Evolutionary conservation across 495 filamentous ascomycete species (phyloP).

Genomic region (Trichocladium antarcticum): DNA sequence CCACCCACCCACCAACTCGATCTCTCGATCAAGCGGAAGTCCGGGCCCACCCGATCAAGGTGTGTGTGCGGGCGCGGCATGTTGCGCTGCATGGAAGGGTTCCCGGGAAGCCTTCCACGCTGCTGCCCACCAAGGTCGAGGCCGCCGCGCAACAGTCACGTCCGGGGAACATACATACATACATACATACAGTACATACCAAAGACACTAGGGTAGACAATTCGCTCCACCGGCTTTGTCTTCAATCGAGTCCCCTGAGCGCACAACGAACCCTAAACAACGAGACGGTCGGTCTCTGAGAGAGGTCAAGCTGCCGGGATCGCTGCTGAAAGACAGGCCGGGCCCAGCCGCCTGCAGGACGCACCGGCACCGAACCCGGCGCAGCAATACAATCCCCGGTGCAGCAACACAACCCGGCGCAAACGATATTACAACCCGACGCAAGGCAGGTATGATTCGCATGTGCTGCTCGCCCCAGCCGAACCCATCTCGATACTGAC

Average conservation of each 20-base stretch:
- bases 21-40: slow-evolving; percentile 14
- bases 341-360: not conserved
- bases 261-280: not conserved
- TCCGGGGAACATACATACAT: too few species aligned
- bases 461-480: slow-evolving; percentile 2
- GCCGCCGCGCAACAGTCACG: too few species aligned
- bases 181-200: too few species aligned
- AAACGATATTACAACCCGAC: too few species aligned
- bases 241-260: not conserved
- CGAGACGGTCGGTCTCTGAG: not conserved
- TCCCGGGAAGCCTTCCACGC: not conserved
- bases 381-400: slow-evolving; percentile 7
- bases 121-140: too few species aligned
- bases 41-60: slow-evolving; percentile 2
- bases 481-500: not conserved
- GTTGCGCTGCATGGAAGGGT: slow-evolving; percentile 11
- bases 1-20: too few species aligned
- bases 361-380: slow-evolving; percentile 2
- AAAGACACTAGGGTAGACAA: not conserved
- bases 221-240: not conserved
- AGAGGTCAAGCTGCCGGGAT: not conserved
- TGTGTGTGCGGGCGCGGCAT: not conserved
- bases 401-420: too few species aligned
- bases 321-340: not conserved
- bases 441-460: slow-evolving; percentile 23